A percentile compares a stretch with the other conserved stretches of the same genome.
Conservation (phyloP, 164 flowering plant genomes). For the Annona cherimola region DNA sequence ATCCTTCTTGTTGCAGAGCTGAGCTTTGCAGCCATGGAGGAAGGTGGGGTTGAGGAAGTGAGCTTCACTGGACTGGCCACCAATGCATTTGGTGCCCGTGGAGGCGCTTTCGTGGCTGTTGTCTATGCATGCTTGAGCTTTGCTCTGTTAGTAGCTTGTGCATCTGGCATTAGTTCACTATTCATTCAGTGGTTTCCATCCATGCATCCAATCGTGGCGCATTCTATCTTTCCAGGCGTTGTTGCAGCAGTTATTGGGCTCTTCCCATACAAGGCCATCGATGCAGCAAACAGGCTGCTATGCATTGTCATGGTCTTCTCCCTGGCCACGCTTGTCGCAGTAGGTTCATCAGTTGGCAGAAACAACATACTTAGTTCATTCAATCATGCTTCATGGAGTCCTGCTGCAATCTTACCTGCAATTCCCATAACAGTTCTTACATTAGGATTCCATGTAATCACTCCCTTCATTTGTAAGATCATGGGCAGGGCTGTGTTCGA, state of each 20-base stretch:
- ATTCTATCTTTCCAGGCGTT: conserved; percentile 43
- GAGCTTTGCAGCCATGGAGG: conserved; percentile 62
- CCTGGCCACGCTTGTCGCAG: conserved; percentile 40
- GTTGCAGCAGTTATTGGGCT: conserved; percentile 35
- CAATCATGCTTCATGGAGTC: conserved; percentile 39
- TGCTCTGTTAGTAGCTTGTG: conserved; percentile 61
- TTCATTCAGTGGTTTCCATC: conserved; percentile 45
- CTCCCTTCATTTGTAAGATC: conserved; percentile 61
- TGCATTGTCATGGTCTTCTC: conserved; percentile 57
- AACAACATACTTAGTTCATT: conserved; percentile 38
- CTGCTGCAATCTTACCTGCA: conserved; percentile 47
- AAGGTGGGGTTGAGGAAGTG: conserved; percentile 51
- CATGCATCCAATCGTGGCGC: conserved; percentile 30
- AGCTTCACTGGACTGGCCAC: conserved; percentile 62
- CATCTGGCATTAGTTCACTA: conserved; percentile 63
- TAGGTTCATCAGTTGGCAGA: conserved; percentile 57
- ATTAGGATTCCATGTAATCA: conserved; percentile 69
- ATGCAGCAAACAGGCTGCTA: conserved; percentile 39
- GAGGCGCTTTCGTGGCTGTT: conserved; percentile 49
- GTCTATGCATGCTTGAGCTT: conserved; percentile 53
- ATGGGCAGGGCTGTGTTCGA: conserved; percentile 40
- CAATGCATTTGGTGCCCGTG: conserved; percentile 35
- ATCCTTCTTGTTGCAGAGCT: conserved; percentile 72
- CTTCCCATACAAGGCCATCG: conserved; percentile 52
- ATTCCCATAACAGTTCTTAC: conserved; percentile 65